Base-by-base conservation (phyloP, 1,139 yeast species). In the Sugiyamaella paludigena region DNA sequence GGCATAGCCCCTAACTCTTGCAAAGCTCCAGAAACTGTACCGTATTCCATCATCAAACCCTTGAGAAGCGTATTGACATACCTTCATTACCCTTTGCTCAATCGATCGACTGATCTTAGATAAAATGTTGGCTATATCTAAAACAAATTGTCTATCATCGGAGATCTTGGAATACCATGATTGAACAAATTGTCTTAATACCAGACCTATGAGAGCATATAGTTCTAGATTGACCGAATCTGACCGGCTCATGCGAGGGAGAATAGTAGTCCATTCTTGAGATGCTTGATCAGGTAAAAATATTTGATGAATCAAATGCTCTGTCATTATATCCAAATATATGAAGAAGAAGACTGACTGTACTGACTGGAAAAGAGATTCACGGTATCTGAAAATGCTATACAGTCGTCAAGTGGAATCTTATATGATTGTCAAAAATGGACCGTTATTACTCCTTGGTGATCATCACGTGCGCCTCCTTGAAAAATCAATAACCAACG, bases 141-240 rank as follows among this genome's bases (percentile, higher is more conserved):
- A 55, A 7, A 67, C 57, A 48, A 77, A 71, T 37, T 70, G 71
- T 5, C 67, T 66, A 43, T 73, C 76, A 39, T 68, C 73, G 6
- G 75, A 69, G 13, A 75, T 59, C 19, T 61, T 58, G 28, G 58
- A 56, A 54, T 77, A 77, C 82, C 82, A 78, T 5, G 69, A 59
- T 26, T 66, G 63, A 2, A 78, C 69, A 57, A 78, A 77, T 48
- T 73, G 73, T n/a, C 72, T 66, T 40, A 75, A 51, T 4, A 77
- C 58, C 19, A 77, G 59, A 0, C 78, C 77, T 8, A 76, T 51
- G 4, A 78, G 55, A 1, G 77, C 73, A 54, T 76, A 75, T 7
- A 77, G 59, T 54, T 75, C 73, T 1, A 65, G 52, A 55, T 77
- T 78, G 4, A 76, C 68, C 1, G 53, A 54, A 2, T 62, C 60